Base-by-base conservation (phyloP, 331 rosid genomes). In the Malus hybrid region DNA sequence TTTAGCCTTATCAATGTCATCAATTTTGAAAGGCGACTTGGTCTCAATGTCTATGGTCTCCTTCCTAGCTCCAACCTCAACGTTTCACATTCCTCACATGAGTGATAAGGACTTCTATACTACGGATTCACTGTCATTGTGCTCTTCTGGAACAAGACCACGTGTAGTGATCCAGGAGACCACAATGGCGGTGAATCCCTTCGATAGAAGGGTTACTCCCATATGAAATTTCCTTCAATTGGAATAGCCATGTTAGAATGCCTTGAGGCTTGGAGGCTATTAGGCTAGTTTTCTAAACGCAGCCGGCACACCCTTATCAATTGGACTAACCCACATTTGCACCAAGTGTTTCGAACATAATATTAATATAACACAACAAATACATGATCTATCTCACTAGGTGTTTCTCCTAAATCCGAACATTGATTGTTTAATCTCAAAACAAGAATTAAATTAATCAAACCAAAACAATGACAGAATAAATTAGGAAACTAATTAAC, bases 11-110 rank as follows among this genome's bases (percentile, higher is more conserved):
- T 66, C 13, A 31, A 19, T 6, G 34, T 72, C 22, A 20, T 39
- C 55, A 59, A 73, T 72, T 34, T 33, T 20, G 73, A 71, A 36
- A 56, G 36, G 48, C 57, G 10, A 29, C 11, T 22, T 29, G 44
- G 50, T 74, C 54, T 54, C 27, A 57, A 57, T 4, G 44, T 59
- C 55, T 32, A 56, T 36, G 68, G 55, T 65, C 46, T 77, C 77
- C 56, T 72, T 57, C 74, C 67, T 62, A 62, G 8, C 78, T 79
- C 74, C 52, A 70, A 72, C 61, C 81, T 1, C 22, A 36, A 59
- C 33, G 63, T 31, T 74, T 57, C 83, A 79, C 73, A 73, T 64
- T 83, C 44, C 69, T 50, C 80, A 81, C 80, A 60, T 80, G 83
- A 56, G 50, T 2, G 9, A 50, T 8, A 50, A 50, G 56, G 56